A percentile compares a stretch with the other conserved stretches of the same genome.
These are phyloP conservation scores for Typha latifolia DNA, from an alignment of 176 grass and related monocot species.

Conservation along the genomic window DNA sequence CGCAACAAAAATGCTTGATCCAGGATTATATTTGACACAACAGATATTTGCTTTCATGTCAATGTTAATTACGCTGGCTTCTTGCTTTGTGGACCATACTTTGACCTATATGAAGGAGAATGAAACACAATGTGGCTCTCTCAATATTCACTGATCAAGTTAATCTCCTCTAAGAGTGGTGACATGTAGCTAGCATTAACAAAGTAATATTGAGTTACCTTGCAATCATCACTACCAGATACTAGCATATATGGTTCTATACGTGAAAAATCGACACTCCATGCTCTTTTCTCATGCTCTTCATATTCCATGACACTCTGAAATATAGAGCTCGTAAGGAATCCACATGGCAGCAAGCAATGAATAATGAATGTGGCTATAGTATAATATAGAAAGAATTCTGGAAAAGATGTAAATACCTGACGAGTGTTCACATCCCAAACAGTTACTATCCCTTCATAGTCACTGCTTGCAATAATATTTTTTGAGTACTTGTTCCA, in stretches of 20 bases:
- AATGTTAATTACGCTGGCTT: conserved; percentile 96
- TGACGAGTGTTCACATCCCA: conserved; percentile 95
- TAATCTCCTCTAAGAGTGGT: background rate
- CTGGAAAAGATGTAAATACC: conserved; percentile 34
- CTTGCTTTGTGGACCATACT: conserved; percentile 96
- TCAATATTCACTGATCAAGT: too few relatives aligned
- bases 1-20: conserved; percentile 71
- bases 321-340: background rate
- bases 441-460: conserved; percentile 97
- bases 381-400: background rate
- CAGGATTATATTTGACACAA: conserved; percentile 98
- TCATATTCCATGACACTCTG: conserved; percentile 99
- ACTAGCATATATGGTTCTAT: conserved; percentile 91
- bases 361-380: background rate
- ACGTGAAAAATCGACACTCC: conserved; percentile 99
- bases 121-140: background rate
- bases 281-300: conserved; percentile 99
- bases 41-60: conserved; percentile 99
- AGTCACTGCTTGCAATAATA: conserved; percentile 99
- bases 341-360: background rate
- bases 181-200: background rate
- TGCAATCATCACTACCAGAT: conserved; percentile 99
- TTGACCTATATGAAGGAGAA: conserved; percentile 50
- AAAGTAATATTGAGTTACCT: conserved; percentile 38
- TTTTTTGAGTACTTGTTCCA: conserved; percentile 99